Percentiles rank a stretch among this genome's conserved stretches.
Evolutionary conservation across 1,284 basidiomycete genomes (phyloP).

Genomic region (Cutaneotrichosporon curvatum): DNA sequence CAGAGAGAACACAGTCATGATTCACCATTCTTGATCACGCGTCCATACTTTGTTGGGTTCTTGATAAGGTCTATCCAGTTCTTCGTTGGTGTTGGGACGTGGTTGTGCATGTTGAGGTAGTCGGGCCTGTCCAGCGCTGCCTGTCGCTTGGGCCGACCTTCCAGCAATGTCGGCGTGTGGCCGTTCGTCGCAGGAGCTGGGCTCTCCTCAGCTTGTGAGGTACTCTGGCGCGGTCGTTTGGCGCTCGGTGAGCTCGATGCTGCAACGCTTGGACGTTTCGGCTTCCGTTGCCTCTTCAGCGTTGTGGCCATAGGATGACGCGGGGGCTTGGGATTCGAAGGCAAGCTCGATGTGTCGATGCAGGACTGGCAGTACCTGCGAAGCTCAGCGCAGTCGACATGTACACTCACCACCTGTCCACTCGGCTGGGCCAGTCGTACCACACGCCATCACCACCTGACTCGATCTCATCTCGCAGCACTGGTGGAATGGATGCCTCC

Average conservation of each 20-base stretch:
- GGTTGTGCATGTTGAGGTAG: constrained; percentile 44
- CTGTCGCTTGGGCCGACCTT: constrained; percentile 36
- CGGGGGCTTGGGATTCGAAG: constrained; percentile 26
- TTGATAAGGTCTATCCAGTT: constrained; percentile 43
- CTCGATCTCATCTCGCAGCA: constrained; percentile 20
- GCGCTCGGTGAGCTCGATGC: constrained; percentile 2
- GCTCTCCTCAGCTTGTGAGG: background rate
- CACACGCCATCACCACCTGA: constrained; percentile 22
- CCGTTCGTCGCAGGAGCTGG: background rate
- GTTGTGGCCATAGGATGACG: constrained; percentile 28
- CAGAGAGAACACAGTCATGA: background rate
- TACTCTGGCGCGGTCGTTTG: background rate
- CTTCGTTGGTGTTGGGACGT: constrained; percentile 40
- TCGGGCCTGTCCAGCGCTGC: constrained; percentile 37
- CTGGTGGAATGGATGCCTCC: constrained; percentile 22
- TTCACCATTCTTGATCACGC: constrained; percentile 34
- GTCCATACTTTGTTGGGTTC: constrained; percentile 37
- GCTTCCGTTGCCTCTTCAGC: constrained; percentile 18
- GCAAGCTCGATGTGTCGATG: constrained; percentile 19
- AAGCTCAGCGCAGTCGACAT: background rate
- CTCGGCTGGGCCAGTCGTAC: constrained; percentile 37
- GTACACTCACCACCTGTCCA: constrained; percentile 36
- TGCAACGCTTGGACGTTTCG: background rate
- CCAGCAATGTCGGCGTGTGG: constrained; percentile 1
- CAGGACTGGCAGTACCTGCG: constrained; percentile 33